Base-by-base conservation (phyloP, 2,329 filamentous ascomycete genomes). In the Penicillium sclerotiorum region DNA sequence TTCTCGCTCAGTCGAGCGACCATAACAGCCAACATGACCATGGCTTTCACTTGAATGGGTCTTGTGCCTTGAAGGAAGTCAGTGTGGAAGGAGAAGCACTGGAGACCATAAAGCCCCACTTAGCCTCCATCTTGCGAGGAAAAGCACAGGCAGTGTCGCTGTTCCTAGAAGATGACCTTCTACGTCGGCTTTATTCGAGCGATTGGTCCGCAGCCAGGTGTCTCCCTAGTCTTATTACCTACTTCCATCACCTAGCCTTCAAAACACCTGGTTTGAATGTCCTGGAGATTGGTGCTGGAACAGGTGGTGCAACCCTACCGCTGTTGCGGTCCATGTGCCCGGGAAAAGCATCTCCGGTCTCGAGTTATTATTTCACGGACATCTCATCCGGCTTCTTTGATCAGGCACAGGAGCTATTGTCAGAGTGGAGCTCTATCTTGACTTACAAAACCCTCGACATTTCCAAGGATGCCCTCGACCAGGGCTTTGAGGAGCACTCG, bases 401-500 rank as follows among this genome's bases (percentile, higher is more conserved):
- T 15, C 49, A 50, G 8, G 56, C 55, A n/a, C 43, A 52, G 13
- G 59, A 64, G 20, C 41, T 44, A 1, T 72, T 75, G 22, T 21
- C 45, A 0, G 38, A 42, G 0, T 58, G 58, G 33, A 36, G 22
- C 1, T 43, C 60, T 8, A 55, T 58, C 8, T 61, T 76, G 49
- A 44, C 44, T 5, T 75, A 64, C 47, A 57, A 60, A 21, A 49
- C 52, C 65, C 47, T 68, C 0, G 60, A 75, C 45, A 52, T 73
- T 15, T 64, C 69, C 12, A 47, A 59, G 9, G 62, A 69, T 25
- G 56, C 61, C 1, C n/a, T 47, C 1, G 41, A 48, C 0, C 73
- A 77, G 48, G 72, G 71, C 0, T 73, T 73, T 21, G 52, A 61
- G 9, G 50, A 50, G 7, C 53, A 54, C 2, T 52, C 48, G 8